Base-by-base conservation (phyloP, 306 rosid species). In the Prunus fruticosa region DNA sequence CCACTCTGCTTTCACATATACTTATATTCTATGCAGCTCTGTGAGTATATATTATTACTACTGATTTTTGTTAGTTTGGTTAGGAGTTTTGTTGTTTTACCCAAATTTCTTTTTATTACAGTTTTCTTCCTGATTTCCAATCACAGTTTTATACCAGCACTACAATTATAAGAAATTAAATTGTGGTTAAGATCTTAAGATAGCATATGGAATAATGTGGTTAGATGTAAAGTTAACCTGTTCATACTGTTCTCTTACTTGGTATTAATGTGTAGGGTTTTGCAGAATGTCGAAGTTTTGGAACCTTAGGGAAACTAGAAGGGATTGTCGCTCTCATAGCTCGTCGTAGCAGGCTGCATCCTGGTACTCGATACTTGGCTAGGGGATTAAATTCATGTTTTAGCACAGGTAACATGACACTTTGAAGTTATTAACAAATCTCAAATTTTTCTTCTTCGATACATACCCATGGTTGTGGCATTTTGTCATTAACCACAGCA, bases 341-440 rank as follows among this genome's bases (percentile, higher is more conserved):
- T 84, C 97, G 97, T 58, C 93, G 99, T 71, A 96, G 99, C 85
- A 88, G 96, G 91, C 82, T 96, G 84, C 99, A 96, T 84, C 99
- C 99, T 18, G 99, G 99, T 53, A 96, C 99, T 76, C 92, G 98
- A 53, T 96, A 96, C 83, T 87, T 96, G 88, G 99, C 99, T 2
- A 87, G 99, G 88, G 99, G 99, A 56, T 52, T 96, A 73, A 96
- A 96, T 92, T 91, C 99, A 61, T 96, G 99, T 87, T 92, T 79
- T 75, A 88, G 98, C 87, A 89, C 99, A 84, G 99, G 99, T 92
- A 85, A 73, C 68, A 56, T 75, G 64, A 56, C 76, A 38, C 72
- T 70, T 63, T 30, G 30, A 28, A 15, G 67, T 28, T 62, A 15
- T 69, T 72, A 50, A 76, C 22, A 64, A 20, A 25, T 64, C 20